Evolutionary conservation across 352 stramenopile genomes (phyloP), one percentile per base, ranked within the genome.

Genomic region (Aphanomyces euteiches): DNA sequence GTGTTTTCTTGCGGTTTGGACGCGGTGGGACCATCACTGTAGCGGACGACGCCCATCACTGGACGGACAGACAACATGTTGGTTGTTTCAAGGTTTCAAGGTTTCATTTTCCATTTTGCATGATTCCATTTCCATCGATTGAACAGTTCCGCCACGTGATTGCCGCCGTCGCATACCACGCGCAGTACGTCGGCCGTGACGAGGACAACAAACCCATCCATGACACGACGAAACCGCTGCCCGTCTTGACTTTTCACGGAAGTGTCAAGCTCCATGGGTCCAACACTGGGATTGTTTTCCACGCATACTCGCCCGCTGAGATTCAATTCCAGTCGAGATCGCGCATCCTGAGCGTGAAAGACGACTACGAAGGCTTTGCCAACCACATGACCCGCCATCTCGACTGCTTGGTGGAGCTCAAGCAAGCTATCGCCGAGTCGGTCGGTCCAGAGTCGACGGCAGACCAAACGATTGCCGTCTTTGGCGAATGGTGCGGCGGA

Each of bases 101-200:
- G 28, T 28, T 28, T 28, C 28, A 28, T 28, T 28, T 28, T 28
- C 28, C 28, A 28, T 28, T 28, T 28, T 28, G 28, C 28, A 50
- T 69, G 63, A 59, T 69, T 40, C 7, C 63, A 39, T 69, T 69
- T 21, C 63, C 63, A 37, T 69, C 63, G 1, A 69, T 69, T 60
- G n/a, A 28, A 15, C 41, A 69, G 28, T 69, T 19, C 38, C 63
- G 63, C 12, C 63, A 69, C 38, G 7, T 59, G 5, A 43, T 69
- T 41, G 47, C 28, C 0, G 34, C 41, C 3, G 50, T 69, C 41
- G 39, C 8, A 5, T 4, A 48, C 12, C 34, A 43, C 13, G n/a
- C 43, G 7, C 15, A n/a, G 47, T 69, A 58, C 34, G 50, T 58
- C 28, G 47, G 63, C 38, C 47, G 45, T 47, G 21, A 66, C 17